Percentiles rank a stretch among this genome's conserved stretches.
These are phyloP conservation scores for Epichloe uncinata DNA, from an alignment of 2,329 filamentous ascomycete species.

Conservation along the genomic window DNA sequence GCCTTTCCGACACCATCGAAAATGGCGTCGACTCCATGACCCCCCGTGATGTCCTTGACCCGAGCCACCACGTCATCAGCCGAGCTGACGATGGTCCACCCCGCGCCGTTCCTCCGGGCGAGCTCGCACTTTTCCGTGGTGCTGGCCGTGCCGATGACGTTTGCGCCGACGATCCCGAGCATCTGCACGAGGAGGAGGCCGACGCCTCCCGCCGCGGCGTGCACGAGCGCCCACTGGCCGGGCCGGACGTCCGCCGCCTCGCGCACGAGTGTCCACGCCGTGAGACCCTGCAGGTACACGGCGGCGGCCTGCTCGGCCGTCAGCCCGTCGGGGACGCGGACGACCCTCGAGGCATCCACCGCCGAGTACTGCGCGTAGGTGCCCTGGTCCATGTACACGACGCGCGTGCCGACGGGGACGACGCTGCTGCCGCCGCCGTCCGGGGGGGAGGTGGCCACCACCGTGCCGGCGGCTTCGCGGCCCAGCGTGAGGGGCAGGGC, in stretches of 20 bases:
- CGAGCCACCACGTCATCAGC: conserved; percentile 41
- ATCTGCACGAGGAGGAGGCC: conserved; percentile 65
- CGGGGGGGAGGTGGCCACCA: conserved; percentile 51
- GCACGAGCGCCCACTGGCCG: conserved; percentile 72
- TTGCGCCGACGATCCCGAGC: conserved; percentile 57
- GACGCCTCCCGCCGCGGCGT: conserved; percentile 76
- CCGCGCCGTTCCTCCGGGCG: conserved; percentile 57
- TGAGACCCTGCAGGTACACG: conserved; percentile 66
- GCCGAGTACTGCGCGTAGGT: conserved; percentile 45
- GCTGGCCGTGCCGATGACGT: conserved; percentile 67
- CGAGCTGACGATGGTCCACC: conserved; percentile 56
- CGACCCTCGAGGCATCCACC: conserved; percentile 37
- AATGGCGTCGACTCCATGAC: conserved; percentile 60
- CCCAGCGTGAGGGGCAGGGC: conserved; percentile 66
- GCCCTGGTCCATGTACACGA: conserved; percentile 49
- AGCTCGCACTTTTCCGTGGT: conserved; percentile 58
- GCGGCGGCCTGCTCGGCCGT: conserved; percentile 51
- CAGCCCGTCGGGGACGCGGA: conserved; percentile 52
- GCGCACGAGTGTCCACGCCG: conserved; percentile 64
- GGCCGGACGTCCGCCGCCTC: conserved; percentile 64
- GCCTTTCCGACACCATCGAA: conserved; percentile 78
- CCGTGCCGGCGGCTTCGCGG: conserved; percentile 61
- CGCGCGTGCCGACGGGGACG: conserved; percentile 54
- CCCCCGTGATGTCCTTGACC: conserved; percentile 57
- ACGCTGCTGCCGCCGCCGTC: too few relatives aligned